These are phyloP conservation scores for Aspergillus candidus DNA, from an alignment of 2,329 filamentous ascomycete species.

Conservation along the genomic window DNA sequence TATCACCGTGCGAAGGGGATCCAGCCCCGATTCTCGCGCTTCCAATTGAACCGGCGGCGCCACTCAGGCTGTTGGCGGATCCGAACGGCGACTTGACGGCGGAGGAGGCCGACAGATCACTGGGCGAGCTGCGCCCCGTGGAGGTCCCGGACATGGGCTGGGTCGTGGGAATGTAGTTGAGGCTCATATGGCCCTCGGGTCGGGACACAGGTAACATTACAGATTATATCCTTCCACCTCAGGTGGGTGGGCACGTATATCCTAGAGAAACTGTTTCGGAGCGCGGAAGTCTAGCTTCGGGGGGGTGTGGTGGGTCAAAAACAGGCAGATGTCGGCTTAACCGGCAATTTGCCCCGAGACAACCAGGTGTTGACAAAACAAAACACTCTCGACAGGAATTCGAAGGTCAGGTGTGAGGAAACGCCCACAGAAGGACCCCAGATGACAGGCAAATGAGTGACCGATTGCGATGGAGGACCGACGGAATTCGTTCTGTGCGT, in stretches of 20 bases:
- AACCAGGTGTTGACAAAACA: conserved; percentile 19
- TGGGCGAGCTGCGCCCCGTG: conserved; percentile 71
- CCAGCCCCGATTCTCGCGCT: conserved; percentile 74
- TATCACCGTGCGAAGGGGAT: conserved; percentile 84
- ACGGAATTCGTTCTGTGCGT: conserved; percentile 3
- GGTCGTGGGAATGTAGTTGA: conserved; percentile 68
- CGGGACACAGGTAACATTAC: conserved; percentile 84
- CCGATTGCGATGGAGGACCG: conserved; percentile 1
- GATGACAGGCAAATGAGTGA: neutral
- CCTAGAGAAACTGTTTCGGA: conserved; percentile 6
- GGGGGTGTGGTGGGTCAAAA: conserved; percentile 1
- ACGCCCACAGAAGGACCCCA: neutral
- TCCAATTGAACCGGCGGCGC: conserved; percentile 46
- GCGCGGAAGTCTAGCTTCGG: neutral
- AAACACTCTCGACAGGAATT: neutral
- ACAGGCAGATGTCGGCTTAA: conserved; percentile 15
- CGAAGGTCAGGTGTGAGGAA: no score
- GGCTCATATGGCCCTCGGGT: conserved; percentile 74
- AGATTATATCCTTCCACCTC: conserved; percentile 53
- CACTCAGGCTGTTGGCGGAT: conserved; percentile 56
- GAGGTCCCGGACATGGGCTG: conserved; percentile 72
- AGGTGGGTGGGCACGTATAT: conserved; percentile 10
- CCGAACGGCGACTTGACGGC: conserved; percentile 67
- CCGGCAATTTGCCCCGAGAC: conserved; percentile 13
- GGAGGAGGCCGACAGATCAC: conserved; percentile 62